Evolutionary conservation across 2,329 filamentous ascomycete genomes (phyloP).

Genomic region (Venturia effusa): DNA sequence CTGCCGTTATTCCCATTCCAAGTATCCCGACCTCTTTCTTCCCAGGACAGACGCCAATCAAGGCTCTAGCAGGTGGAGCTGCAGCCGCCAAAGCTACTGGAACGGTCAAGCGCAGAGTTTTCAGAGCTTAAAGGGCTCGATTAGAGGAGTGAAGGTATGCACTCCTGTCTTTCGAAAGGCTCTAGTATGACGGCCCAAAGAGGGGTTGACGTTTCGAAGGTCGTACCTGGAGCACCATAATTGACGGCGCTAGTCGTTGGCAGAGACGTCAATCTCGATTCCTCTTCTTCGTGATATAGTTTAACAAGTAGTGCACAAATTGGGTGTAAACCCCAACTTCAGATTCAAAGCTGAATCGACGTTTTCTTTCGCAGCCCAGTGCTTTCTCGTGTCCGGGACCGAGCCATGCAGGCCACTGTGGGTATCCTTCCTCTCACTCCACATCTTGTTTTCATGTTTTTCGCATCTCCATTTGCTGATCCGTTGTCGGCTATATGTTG

Average conservation of each 20-base stretch:
- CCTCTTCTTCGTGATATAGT: not conserved
- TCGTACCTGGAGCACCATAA: not conserved
- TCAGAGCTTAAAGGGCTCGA: not conserved
- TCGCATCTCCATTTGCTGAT: no score
- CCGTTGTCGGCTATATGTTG: no score
- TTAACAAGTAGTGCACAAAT: not conserved
- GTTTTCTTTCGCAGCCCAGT: no score
- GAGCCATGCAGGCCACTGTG: no score
- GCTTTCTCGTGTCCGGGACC: no score
- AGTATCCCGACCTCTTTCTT: conserved; percentile 30
- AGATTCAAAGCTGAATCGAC: not conserved
- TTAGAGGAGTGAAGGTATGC: no score
- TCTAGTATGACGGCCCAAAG: no score
- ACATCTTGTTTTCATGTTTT: no score
- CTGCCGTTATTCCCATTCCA: conserved; percentile 23
- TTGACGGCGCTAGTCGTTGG: not conserved
- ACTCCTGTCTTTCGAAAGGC: no score
- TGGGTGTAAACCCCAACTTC: not conserved
- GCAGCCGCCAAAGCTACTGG: no score
- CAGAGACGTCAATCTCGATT: not conserved
- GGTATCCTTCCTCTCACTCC: no score
- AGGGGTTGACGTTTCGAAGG: no score
- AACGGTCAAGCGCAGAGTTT: not conserved
- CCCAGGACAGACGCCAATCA: conserved; percentile 25
- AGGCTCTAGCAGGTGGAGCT: conserved; percentile 16